Evolutionary conservation across 768 basidiomycete species (phyloP).

Genomic region (Kwoniella heveanensis): DNA sequence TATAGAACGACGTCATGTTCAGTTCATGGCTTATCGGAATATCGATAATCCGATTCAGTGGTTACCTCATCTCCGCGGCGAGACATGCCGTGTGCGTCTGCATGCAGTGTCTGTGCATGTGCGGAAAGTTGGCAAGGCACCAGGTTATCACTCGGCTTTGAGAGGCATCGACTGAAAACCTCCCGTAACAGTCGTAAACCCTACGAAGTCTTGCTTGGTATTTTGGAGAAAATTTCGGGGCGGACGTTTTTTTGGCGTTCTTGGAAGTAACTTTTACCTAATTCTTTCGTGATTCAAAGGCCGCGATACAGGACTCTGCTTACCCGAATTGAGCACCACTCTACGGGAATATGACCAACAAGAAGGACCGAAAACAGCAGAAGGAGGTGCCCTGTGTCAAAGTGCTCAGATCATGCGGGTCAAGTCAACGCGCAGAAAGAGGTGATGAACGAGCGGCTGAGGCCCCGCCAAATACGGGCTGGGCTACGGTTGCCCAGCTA

Average conservation of each 20-base stretch:
- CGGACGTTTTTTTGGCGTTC: not conserved
- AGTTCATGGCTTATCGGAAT: not conserved
- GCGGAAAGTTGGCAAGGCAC: not conserved
- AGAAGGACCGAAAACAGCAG: too few relatives aligned
- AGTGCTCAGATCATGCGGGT: not conserved
- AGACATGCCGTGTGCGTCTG: not conserved
- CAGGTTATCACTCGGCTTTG: not conserved
- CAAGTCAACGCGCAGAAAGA: not conserved
- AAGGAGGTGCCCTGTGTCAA: not conserved
- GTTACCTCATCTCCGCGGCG: not conserved
- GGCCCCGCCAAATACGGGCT: not conserved
- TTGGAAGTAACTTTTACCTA: not conserved
- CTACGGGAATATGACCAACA: too few relatives aligned
- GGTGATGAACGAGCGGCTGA: not conserved
- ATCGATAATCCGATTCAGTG: not conserved
- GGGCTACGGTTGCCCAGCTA: not conserved
- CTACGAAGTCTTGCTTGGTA: not conserved
- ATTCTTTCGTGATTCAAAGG: not conserved
- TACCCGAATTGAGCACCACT: too few relatives aligned
- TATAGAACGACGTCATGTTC: not conserved
- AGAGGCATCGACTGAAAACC: not conserved
- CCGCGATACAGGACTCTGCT: not conserved
- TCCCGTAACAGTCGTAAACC: too few relatives aligned
- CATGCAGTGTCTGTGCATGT: too few relatives aligned
- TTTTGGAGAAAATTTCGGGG: not conserved